Conservation (phyloP, 2,329 filamentous ascomycete genomes). For the Endothia cerciana region DNA sequence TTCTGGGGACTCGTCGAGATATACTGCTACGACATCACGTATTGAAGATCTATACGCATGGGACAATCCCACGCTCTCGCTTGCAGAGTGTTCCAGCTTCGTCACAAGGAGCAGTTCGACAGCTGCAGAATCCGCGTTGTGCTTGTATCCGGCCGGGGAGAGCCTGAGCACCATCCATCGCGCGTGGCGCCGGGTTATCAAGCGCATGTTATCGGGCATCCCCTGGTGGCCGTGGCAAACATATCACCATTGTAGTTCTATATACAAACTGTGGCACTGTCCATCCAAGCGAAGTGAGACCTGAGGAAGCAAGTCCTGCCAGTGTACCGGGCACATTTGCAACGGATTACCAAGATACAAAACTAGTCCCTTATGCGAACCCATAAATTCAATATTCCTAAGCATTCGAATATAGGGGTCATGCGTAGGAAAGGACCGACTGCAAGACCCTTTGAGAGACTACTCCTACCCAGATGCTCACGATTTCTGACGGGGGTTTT, state of each 20-base stretch:
- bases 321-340: not conserved
- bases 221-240: not conserved
- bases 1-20: not conserved
- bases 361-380: not conserved
- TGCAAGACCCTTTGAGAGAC: not conserved
- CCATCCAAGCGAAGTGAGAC: not conserved
- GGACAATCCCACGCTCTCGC: not conserved
- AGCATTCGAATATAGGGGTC: not conserved
- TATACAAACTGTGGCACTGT: not conserved
- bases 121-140: not conserved
- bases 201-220: not conserved
- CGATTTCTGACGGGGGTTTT: not conserved
- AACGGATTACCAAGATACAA: not conserved
- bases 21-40: not conserved
- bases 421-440: not conserved
- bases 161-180: not conserved
- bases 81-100: not conserved
- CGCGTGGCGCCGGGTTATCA: not conserved
- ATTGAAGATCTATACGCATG: not conserved
- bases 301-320: not conserved
- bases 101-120: not conserved
- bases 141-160: not conserved
- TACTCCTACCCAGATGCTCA: slow-evolving; percentile 9
- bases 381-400: not conserved
- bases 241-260: not conserved